phyloP scores from a whole-genome alignment of 1,139 yeast species.

The Wickerhamiella pararugosa region DNA sequence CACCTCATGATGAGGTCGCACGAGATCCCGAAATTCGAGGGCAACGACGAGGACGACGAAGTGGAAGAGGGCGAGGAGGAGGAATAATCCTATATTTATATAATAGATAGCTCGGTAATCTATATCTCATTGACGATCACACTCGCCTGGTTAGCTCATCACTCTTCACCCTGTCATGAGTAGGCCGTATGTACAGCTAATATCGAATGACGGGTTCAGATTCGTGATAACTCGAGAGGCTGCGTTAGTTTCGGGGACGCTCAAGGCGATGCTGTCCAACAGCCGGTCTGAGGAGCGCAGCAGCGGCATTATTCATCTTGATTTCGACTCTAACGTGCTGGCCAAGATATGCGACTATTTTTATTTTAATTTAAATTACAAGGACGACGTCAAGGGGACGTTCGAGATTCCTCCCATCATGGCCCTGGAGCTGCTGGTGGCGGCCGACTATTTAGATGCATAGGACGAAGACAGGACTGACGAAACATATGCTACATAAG shows the following conservation, averaged over 20 bases:
- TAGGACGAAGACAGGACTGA: conserved; percentile 6
- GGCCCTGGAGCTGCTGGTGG: conserved; percentile 80
- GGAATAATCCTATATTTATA: not conserved
- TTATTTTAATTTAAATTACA: conserved; percentile 59
- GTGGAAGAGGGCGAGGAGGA: conserved; percentile 31
- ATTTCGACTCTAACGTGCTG: conserved; percentile 54
- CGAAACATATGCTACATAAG: not conserved
- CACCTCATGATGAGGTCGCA: conserved; percentile 69
- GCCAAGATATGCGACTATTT: conserved; percentile 78
- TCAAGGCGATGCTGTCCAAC: conserved; percentile 44
- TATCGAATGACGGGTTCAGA: conserved; percentile 60
- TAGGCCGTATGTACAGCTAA: conserved; percentile 41
- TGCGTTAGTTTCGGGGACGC: conserved; percentile 71
- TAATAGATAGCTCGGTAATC: not conserved
- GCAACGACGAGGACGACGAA: conserved; percentile 38
- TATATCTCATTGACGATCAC: not conserved
- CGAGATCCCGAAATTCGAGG: conserved; percentile 39
- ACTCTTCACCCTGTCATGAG: too few relatives aligned
- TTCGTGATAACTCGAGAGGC: conserved; percentile 58
- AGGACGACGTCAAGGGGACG: conserved; percentile 58
- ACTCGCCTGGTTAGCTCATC: too few relatives aligned
- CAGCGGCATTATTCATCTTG: conserved; percentile 34
- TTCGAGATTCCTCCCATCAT: conserved; percentile 87
- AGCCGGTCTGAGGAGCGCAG: conserved; percentile 35
- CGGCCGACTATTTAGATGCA: conserved; percentile 73